These are phyloP conservation scores for Myxozyma vanderwaltii DNA, from an alignment of 805 yeast genomes.

Conservation along the genomic window DNA sequence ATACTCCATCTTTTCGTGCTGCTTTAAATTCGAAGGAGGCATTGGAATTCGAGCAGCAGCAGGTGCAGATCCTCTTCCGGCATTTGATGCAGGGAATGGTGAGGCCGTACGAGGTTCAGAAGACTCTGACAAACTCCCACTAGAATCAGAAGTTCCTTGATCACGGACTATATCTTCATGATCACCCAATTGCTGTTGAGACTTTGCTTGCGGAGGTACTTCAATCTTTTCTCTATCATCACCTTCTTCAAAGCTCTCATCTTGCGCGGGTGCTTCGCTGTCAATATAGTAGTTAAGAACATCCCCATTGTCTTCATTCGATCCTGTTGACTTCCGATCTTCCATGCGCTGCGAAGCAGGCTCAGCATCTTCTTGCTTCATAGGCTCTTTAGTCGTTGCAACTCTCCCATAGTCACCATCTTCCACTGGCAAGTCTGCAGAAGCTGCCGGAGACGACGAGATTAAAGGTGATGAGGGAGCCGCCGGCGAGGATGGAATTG, in stretches of 20 bases:
- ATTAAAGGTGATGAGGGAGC: too few relatives aligned
- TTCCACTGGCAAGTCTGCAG: too few relatives aligned
- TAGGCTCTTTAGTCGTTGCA: neutral
- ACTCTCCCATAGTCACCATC: too few relatives aligned
- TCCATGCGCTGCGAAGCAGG: neutral
- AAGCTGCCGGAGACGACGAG: too few relatives aligned
- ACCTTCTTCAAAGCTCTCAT: neutral
- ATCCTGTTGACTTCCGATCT: neutral
- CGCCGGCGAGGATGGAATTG: neutral
- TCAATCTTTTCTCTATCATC: neutral
- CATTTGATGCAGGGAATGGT: slow-evolving; percentile 9
- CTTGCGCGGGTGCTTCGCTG: neutral
- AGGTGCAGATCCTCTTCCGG: neutral
- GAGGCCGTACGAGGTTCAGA: slow-evolving; percentile 31
- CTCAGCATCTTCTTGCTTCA: neutral
- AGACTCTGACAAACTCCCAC: slow-evolving; percentile 13
- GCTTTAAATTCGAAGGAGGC: neutral
- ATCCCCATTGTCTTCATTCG: neutral
- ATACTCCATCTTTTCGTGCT: neutral
- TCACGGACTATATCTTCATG: slow-evolving; percentile 1
- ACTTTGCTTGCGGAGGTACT: neutral
- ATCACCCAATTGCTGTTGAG: neutral
- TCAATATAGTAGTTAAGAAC: neutral
- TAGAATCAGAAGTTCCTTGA: slow-evolving; percentile 9
- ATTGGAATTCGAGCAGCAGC: slow-evolving; percentile 5